Percentiles rank a stretch among this genome's conserved stretches.
Conservation (phyloP, 176 grass and related monocot species). For the Phoenix roebelenii region DNA sequence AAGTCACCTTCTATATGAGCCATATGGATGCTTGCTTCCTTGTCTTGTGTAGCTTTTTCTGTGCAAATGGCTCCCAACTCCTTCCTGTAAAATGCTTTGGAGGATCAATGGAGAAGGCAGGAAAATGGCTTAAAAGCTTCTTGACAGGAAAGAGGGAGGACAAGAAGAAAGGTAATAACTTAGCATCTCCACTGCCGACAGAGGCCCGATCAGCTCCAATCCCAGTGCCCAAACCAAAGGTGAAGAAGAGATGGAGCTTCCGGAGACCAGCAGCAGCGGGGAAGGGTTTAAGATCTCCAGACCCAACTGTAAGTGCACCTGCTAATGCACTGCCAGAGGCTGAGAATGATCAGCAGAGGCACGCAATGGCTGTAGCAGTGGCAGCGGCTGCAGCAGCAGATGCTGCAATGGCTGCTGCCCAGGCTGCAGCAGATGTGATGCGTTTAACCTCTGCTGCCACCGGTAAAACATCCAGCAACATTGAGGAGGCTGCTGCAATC, state of each 20-base stretch:
- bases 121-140: constrained; percentile 69
- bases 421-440: constrained; percentile 45
- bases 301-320: not conserved
- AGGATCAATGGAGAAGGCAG: constrained; percentile 60
- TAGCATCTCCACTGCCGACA: constrained; percentile 2
- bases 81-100: not conserved
- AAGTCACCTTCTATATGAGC: too few relatives aligned
- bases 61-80: constrained; percentile 5
- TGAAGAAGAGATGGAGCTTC: constrained; percentile 83
- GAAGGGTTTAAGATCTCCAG: constrained; percentile 7
- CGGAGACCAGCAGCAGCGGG: constrained; percentile 18
- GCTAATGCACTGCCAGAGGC: not conserved
- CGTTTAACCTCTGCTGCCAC: constrained; percentile 22
- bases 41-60: not conserved
- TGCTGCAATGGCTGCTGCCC: constrained; percentile 45
- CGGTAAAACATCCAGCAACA: not conserved
- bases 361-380: constrained; percentile 46
- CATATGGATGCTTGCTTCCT: too few relatives aligned
- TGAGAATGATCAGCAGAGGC: constrained; percentile 51
- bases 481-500: constrained; percentile 22
- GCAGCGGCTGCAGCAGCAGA: constrained; percentile 49
- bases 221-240: constrained; percentile 11
- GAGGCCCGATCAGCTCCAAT: not conserved
- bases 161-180: constrained; percentile 11
- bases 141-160: constrained; percentile 36